Percentiles rank a stretch among this genome's conserved stretches.
Conservation (phyloP, 2,329 filamentous ascomycete species). For the Salinomyces thailandicus region DNA sequence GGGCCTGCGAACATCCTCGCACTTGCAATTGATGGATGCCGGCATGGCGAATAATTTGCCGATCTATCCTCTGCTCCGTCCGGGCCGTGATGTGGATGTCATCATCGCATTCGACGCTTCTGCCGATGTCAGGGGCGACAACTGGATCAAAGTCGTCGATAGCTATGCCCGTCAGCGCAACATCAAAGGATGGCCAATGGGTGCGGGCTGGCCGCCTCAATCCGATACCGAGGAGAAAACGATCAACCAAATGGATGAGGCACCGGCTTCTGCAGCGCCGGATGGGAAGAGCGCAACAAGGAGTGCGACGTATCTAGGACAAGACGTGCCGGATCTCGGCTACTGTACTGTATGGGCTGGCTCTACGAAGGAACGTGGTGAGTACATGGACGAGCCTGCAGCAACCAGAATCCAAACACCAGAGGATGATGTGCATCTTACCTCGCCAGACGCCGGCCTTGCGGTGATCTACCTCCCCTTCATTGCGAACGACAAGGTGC, state of each 20-base stretch:
- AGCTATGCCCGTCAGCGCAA: conserved; percentile 84
- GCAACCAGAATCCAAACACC: conserved; percentile 24
- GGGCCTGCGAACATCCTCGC: conserved; percentile 52
- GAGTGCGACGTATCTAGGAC: conserved; percentile 40
- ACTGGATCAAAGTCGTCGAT: conserved; percentile 90
- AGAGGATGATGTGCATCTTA: conserved; percentile 55
- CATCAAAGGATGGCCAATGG: conserved; percentile 88
- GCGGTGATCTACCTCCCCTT: conserved; percentile 86
- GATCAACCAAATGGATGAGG: conserved; percentile 54
- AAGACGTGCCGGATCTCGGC: conserved; percentile 47
- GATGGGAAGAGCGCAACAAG: conserved; percentile 23
- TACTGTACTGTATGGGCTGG: conserved; percentile 97
- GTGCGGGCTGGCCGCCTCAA: conserved; percentile 78
- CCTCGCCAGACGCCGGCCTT: conserved; percentile 70
- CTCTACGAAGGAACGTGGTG: conserved; percentile 53
- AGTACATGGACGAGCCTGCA: conserved; percentile 19
- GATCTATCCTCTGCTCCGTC: conserved; percentile 84
- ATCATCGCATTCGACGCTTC: conserved; percentile 90
- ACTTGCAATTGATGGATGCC: conserved; percentile 65
- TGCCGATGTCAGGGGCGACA: conserved; percentile 84
- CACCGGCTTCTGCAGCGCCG: conserved; percentile 55
- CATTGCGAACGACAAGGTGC: conserved; percentile 67
- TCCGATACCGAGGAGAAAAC: conserved; percentile 50
- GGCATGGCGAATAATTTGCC: conserved; percentile 98
- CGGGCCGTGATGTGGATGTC: conserved; percentile 79